These are phyloP conservation scores for Auricularia auricula-judae DNA, from an alignment of 768 basidiomycete genomes.

Conservation along the genomic window DNA sequence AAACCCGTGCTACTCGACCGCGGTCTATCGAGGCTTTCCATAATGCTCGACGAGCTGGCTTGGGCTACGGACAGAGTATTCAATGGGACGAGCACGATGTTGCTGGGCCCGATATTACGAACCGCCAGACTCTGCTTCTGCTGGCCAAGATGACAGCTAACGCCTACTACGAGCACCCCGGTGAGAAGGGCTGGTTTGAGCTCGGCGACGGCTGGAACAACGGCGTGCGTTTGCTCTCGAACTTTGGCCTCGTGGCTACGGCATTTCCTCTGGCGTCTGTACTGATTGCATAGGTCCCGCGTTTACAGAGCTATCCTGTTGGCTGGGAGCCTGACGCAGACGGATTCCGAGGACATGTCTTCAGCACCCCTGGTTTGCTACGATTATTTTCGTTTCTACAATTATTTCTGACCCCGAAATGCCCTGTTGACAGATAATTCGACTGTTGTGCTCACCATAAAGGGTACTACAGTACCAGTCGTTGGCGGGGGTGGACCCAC, in stretches of 20 bases:
- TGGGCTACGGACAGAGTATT: neutral
- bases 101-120: slow-evolving; percentile 63
- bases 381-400: neutral
- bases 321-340: slow-evolving; percentile 88
- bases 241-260: neutral
- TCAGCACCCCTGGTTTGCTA: slow-evolving; percentile 39
- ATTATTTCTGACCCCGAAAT: neutral
- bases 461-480: slow-evolving; percentile 78
- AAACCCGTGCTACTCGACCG: neutral
- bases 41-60: neutral
- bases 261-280: neutral
- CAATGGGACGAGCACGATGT: slow-evolving; percentile 71
- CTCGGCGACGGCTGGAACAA: slow-evolving; percentile 53
- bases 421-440: slow-evolving; percentile 44
- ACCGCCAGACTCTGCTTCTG: slow-evolving; percentile 60
- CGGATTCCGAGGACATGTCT: slow-evolving; percentile 86
- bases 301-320: slow-evolving; percentile 57
- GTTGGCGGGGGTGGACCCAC: slow-evolving; percentile 75
- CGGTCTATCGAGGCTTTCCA: neutral
- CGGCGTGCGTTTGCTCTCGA: slow-evolving; percentile 22
- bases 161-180: slow-evolving; percentile 60
- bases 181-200: slow-evolving; percentile 68
- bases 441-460: slow-evolving; percentile 81
- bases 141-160: slow-evolving; percentile 96
- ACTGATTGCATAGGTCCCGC: neutral